phyloP scores from a whole-genome alignment of 2,329 filamentous ascomycete species.

The Lasiodiplodia theobromae region DNA sequence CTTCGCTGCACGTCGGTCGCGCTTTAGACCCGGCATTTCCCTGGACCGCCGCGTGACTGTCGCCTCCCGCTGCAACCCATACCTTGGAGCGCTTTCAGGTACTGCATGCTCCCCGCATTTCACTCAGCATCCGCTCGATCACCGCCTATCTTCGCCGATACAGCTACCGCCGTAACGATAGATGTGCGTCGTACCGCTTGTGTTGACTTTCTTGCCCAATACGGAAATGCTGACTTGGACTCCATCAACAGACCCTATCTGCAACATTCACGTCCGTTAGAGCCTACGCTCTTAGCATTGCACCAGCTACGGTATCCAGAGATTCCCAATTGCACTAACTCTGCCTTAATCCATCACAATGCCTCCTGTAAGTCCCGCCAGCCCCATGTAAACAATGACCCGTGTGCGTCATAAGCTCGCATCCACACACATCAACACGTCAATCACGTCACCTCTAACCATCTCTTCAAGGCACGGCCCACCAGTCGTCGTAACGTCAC shows the following conservation, averaged over 20 bases:
- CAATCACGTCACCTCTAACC: conserved; percentile 48
- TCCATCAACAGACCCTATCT: conserved; percentile 29
- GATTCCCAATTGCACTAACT: conserved; percentile 30
- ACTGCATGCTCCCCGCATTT: conserved; percentile 29
- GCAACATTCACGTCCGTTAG: conserved; percentile 28
- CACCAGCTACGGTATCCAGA: conserved; percentile 18
- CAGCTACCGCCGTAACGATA: conserved; percentile 45
- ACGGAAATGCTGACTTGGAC: conserved; percentile 22
- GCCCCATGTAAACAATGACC: conserved; percentile 23
- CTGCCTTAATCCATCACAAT: conserved; percentile 54
- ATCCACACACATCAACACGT: conserved; percentile 6
- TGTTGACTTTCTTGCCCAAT: conserved; percentile 26
- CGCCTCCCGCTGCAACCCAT: not conserved
- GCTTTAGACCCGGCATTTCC: conserved; percentile 3
- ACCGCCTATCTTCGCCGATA: conserved; percentile 40
- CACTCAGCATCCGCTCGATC: conserved; percentile 29
- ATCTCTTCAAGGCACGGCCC: conserved; percentile 66
- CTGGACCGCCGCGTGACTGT: not conserved
- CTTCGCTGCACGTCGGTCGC: conserved; percentile 27
- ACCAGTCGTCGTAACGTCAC: conserved; percentile 77
- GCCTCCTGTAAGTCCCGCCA: conserved; percentile 61
- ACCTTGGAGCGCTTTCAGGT: conserved; percentile 18
- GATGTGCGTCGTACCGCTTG: conserved; percentile 39
- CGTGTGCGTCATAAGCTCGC: not conserved
- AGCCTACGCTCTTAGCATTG: not conserved